phyloP scores from a whole-genome alignment of 106 monocot species.

The Acorus calamus region DNA sequence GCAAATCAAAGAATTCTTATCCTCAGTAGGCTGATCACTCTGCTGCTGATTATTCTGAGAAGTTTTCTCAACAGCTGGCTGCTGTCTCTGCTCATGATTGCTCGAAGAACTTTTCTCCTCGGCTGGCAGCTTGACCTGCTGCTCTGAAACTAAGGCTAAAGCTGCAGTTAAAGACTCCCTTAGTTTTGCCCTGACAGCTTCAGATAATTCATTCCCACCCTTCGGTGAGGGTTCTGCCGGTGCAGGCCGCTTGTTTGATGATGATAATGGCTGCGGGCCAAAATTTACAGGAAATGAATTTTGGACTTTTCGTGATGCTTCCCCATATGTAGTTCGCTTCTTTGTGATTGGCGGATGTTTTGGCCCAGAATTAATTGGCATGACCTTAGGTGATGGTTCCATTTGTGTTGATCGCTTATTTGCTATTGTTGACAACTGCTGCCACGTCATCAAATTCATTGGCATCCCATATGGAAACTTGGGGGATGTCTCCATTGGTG shows the following conservation, averaged over 20 bases:
- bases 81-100: neutral
- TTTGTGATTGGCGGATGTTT: conserved; percentile 9
- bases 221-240: conserved; percentile 23
- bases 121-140: conserved; percentile 24
- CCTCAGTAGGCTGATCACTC: too few species aligned
- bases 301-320: conserved; percentile 30
- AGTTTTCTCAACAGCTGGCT: too few species aligned
- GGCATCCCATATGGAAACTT: conserved; percentile 9
- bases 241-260: conserved; percentile 28
- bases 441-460: conserved; percentile 17
- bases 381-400: conserved; percentile 1
- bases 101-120: conserved; percentile 12
- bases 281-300: conserved; percentile 5
- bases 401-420: conserved; percentile 20
- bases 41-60: too few species aligned
- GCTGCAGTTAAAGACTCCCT: conserved; percentile 59
- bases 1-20: too few species aligned
- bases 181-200: conserved; percentile 63
- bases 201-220: conserved; percentile 34
- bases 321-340: conserved; percentile 26
- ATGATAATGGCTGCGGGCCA: conserved; percentile 15
- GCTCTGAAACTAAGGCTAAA: conserved; percentile 34
- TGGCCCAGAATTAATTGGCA: conserved; percentile 9
- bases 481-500: conserved; percentile 2
- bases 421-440: conserved; percentile 7